phyloP scores from a whole-genome alignment of 2,329 filamentous ascomycete species.

The Exophiala calicioides region DNA sequence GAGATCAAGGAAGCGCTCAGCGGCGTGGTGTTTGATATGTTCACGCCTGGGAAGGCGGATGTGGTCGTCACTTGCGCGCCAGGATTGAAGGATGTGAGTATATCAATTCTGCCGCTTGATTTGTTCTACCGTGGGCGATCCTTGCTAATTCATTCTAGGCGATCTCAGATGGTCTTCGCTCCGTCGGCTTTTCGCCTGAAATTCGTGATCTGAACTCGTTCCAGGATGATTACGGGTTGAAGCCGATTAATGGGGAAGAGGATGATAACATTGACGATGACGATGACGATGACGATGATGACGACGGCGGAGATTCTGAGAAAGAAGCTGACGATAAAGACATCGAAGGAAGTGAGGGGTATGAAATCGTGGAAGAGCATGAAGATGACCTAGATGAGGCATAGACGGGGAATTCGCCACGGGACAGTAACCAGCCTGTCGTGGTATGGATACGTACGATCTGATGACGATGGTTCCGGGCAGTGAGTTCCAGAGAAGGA shows the following conservation, averaged over 20 bases:
- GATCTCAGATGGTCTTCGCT: conserved; percentile 72
- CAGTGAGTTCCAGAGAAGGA: too few relatives aligned
- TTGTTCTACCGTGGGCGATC: conserved; percentile 11
- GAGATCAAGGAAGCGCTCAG: conserved; percentile 74
- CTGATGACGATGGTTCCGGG: too few relatives aligned
- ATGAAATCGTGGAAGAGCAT: conserved; percentile 7
- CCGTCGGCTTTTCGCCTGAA: conserved; percentile 75
- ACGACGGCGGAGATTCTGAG: conserved; percentile 45
- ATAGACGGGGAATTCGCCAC: not conserved
- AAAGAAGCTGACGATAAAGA: conserved; percentile 56
- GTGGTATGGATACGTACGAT: too few relatives aligned
- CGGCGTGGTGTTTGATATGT: conserved; percentile 75
- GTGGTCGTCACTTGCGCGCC: conserved; percentile 85
- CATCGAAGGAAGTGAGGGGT: conserved; percentile 45
- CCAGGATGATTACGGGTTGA: conserved; percentile 85
- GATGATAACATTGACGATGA: conserved; percentile 64
- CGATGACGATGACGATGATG: conserved; percentile 48
- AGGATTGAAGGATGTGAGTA: conserved; percentile 77
- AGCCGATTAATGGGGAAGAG: conserved; percentile 62
- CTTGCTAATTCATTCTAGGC: conserved; percentile 52
- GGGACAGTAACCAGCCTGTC: too few relatives aligned
- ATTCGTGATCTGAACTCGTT: conserved; percentile 75
- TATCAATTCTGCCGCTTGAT: conserved; percentile 1
- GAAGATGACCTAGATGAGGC: conserved; percentile 1
- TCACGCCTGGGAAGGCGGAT: conserved; percentile 77